phyloP scores from a whole-genome alignment of 306 rosid species.

The Cucurbita ficifolia region DNA sequence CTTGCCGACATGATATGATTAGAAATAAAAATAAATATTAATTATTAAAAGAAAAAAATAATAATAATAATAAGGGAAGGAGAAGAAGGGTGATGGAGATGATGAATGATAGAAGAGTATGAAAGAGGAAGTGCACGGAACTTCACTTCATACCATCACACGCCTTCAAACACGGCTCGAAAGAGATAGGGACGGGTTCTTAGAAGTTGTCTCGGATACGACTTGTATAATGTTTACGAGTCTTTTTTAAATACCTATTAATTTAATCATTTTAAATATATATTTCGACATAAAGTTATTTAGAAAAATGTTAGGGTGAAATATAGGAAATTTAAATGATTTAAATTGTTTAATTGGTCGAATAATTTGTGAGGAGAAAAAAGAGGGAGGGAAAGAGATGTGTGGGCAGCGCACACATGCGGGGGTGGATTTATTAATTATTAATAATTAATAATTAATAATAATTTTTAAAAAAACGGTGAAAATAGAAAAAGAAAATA shows the following conservation, averaged over 20 bases:
- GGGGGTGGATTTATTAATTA: not conserved
- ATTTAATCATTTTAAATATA: too few species aligned
- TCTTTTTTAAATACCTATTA: not conserved
- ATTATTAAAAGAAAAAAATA: not conserved
- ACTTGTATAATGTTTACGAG: not conserved
- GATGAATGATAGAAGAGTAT: constrained; percentile 4
- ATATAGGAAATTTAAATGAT: too few species aligned
- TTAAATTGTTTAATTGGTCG: too few species aligned
- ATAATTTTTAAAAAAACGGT: too few species aligned
- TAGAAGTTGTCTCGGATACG: not conserved
- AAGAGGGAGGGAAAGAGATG: not conserved
- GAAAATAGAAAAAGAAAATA: too few species aligned
- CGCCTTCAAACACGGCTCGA: constrained; percentile 9
- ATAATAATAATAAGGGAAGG: not conserved
- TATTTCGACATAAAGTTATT: too few species aligned
- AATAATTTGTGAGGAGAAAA: too few species aligned
- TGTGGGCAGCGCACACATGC: not conserved
- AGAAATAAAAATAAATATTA: not conserved
- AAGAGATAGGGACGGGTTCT: constrained; percentile 8
- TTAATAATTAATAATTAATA: too few species aligned
- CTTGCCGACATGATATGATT: constrained; percentile 7
- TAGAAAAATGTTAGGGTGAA: too few species aligned
- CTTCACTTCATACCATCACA: too few species aligned
- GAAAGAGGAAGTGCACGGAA: constrained; percentile 13
- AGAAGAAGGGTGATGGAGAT: constrained; percentile 15